phyloP scores from a whole-genome alignment of 495 filamentous ascomycete genomes.

The Tuber indicum region DNA sequence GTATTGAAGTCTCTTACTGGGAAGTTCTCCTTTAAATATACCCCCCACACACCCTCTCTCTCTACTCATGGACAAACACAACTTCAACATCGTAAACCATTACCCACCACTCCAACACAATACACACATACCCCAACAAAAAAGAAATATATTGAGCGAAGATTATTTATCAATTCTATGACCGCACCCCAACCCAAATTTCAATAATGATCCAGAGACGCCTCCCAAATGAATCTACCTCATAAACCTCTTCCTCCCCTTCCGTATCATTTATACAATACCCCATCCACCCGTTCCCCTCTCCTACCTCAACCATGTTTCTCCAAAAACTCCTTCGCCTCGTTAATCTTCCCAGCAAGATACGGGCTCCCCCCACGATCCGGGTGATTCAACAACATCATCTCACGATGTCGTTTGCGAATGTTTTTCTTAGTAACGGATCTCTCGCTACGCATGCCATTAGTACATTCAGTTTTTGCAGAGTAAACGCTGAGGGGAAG shows the following conservation, averaged over 20 bases:
- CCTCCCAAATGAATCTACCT: background rate
- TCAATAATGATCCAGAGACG: background rate
- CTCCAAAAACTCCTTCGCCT: constrained; percentile 93
- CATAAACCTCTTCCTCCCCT: background rate
- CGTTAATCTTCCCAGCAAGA: constrained; percentile 93
- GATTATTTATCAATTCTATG: constrained; percentile 6
- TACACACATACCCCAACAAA: background rate
- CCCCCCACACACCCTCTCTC: background rate
- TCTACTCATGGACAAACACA: background rate
- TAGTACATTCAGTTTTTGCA: background rate
- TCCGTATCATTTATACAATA: background rate
- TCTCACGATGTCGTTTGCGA: constrained; percentile 88
- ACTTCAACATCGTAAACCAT: background rate
- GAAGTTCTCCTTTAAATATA: background rate
- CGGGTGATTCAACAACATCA: constrained; percentile 97
- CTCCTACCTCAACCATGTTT: constrained; percentile 49
- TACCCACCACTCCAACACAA: background rate
- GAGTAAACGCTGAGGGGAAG: background rate
- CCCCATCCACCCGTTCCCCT: background rate
- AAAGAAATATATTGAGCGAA: background rate
- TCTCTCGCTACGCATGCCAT: constrained; percentile 58
- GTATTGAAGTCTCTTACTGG: background rate
- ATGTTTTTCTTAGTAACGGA: constrained; percentile 82
- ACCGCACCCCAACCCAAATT: background rate
- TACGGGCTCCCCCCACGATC: constrained; percentile 96